Percentiles rank a stretch among this genome's conserved stretches.
Conservation (phyloP, 495 filamentous ascomycete genomes). For the Cairneyella variabilis region DNA sequence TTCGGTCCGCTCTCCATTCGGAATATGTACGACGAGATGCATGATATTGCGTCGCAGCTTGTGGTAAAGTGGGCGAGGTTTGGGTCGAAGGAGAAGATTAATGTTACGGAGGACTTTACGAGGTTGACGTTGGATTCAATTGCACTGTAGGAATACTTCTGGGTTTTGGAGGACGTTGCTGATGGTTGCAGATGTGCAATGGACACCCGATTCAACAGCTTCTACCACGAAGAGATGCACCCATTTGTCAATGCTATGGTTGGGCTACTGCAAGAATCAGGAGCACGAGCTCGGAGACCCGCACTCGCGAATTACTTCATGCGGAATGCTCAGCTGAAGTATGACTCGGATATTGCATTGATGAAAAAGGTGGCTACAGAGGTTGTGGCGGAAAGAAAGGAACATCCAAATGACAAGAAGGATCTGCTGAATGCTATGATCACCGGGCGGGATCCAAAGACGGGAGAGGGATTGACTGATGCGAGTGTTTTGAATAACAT, state of each 20-base stretch:
- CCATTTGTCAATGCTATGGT: constrained; percentile 57
- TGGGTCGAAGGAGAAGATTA: constrained; percentile 52
- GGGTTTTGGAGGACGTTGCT: not conserved
- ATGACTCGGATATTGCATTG: constrained; percentile 51
- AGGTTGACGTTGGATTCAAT: constrained; percentile 70
- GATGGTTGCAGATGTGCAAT: constrained; percentile 49
- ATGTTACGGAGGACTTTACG: constrained; percentile 68
- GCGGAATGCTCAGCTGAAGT: constrained; percentile 51
- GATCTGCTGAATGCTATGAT: constrained; percentile 72
- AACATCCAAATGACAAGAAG: constrained; percentile 53
- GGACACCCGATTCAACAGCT: constrained; percentile 72
- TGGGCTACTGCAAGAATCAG: constrained; percentile 52
- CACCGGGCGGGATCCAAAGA: constrained; percentile 60
- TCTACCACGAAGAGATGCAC: constrained; percentile 54
- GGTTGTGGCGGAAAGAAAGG: constrained; percentile 55
- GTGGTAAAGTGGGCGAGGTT: constrained; percentile 71
- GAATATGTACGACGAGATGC: constrained; percentile 72
- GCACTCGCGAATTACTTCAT: constrained; percentile 47
- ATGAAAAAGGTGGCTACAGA: constrained; percentile 53
- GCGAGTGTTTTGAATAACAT: constrained; percentile 65
- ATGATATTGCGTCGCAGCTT: constrained; percentile 68
- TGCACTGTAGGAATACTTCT: constrained; percentile 41
- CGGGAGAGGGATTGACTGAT: constrained; percentile 58
- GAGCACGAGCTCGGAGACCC: constrained; percentile 46
- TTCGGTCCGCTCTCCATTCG: constrained; percentile 70